Conservation (phyloP, 768 basidiomycete species). For the Dendrothele bispora region DNA sequence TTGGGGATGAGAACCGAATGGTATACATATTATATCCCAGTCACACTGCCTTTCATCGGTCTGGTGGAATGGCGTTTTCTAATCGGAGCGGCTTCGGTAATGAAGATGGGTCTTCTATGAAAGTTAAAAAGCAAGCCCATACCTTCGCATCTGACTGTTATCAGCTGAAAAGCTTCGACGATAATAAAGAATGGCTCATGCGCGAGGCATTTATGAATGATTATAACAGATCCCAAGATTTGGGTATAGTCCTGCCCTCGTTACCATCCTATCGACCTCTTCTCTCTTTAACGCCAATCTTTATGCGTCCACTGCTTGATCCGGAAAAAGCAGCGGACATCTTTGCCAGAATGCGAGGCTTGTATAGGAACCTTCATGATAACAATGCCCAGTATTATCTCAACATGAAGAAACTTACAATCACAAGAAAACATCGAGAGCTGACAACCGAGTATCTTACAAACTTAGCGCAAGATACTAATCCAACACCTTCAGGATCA, state of each 20-base stretch:
- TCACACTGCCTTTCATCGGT: background rate
- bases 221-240: background rate
- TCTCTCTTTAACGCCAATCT: too few relatives aligned
- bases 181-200: background rate
- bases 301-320: constrained; percentile 1
- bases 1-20: constrained; percentile 1
- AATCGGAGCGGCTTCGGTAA: background rate
- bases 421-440: background rate
- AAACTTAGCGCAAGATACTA: background rate
- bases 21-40: constrained; percentile 5
- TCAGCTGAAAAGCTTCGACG: background rate
- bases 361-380: background rate
- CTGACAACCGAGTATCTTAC: background rate
- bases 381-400: background rate
- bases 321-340: background rate
- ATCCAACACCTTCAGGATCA: background rate
- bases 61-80: background rate
- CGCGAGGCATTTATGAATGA: background rate
- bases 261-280: background rate
- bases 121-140: background rate
- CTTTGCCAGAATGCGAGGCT: background rate
- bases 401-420: background rate
- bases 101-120: background rate
- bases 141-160: background rate
- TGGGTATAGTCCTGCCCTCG: background rate